These are phyloP conservation scores for Sextonia rubra DNA, from an alignment of 164 flowering plant genomes.

Conservation along the genomic window DNA sequence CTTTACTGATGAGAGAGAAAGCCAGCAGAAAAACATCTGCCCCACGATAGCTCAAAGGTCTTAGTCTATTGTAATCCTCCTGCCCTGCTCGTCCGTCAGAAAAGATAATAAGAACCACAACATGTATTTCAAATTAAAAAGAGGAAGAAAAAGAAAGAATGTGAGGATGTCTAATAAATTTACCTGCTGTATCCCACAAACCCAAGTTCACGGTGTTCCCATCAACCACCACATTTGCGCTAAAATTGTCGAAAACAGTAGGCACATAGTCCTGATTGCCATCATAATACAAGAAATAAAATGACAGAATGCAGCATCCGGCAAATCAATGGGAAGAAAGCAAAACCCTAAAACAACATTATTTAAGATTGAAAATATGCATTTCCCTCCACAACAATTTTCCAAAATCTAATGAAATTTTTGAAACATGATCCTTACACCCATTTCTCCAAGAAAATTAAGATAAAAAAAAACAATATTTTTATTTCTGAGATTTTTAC, in stretches of 20 bases:
- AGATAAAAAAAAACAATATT: too few species aligned
- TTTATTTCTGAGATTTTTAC: too few species aligned
- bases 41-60: conserved; percentile 95
- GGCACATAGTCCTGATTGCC: conserved; percentile 84
- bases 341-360: background rate
- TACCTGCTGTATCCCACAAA: conserved; percentile 97
- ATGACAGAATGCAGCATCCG: background rate
- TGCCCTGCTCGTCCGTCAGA: conserved; percentile 51
- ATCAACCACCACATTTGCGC: conserved; percentile 92
- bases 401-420: background rate
- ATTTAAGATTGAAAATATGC: background rate
- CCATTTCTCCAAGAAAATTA: too few species aligned
- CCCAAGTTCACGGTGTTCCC: conserved; percentile 88
- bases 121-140: background rate
- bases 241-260: conserved; percentile 90
- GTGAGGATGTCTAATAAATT: background rate
- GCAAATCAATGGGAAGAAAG: background rate
- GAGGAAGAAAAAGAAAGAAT: background rate
- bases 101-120: background rate
- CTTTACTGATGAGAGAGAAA: conserved; percentile 97
- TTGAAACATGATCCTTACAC: background rate
- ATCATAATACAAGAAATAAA: background rate
- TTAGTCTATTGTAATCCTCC: conserved; percentile 86
- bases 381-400: background rate
- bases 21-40: conserved; percentile 94